Conservation (phyloP, 2,329 filamentous ascomycete genomes). For the Falciphora oryzae region DNA sequence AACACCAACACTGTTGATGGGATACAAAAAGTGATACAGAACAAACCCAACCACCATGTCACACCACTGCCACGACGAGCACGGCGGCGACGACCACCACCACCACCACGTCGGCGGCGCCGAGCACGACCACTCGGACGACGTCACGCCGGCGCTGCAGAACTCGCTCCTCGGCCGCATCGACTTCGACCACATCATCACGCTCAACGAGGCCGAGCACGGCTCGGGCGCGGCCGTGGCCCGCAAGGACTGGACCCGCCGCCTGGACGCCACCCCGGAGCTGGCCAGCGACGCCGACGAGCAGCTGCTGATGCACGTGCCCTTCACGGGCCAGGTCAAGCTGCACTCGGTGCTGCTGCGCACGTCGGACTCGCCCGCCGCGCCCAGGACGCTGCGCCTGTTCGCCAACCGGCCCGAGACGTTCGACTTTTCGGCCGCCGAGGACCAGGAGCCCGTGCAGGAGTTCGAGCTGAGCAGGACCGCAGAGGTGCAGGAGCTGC, state of each 20-base stretch:
- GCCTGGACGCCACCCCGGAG: slow-evolving; percentile 65
- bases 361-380: slow-evolving; percentile 62
- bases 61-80: slow-evolving; percentile 29
- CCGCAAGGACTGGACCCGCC: slow-evolving; percentile 86
- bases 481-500: slow-evolving; percentile 77
- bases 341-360: slow-evolving; percentile 85
- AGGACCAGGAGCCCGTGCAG: slow-evolving; percentile 66
- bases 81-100: slow-evolving; percentile 13
- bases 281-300: slow-evolving; percentile 84
- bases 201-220: slow-evolving; percentile 71
- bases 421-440: slow-evolving; percentile 75
- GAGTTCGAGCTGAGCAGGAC: slow-evolving; percentile 72
- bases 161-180: slow-evolving; percentile 88
- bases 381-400: slow-evolving; percentile 78
- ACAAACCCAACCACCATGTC: slow-evolving; percentile 18
- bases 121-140: slow-evolving; percentile 82
- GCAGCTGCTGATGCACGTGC: slow-evolving; percentile 87
- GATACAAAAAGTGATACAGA: neutral
- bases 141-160: slow-evolving; percentile 86
- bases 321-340: slow-evolving; percentile 93
- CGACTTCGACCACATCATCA: slow-evolving; percentile 77
- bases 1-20: neutral
- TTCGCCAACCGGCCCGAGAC: slow-evolving; percentile 80
- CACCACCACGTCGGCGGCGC: slow-evolving; percentile 44
- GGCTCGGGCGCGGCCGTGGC: slow-evolving; percentile 69